phyloP scores from a whole-genome alignment of 495 filamentous ascomycete species.

The Neurospora hispaniola region DNA sequence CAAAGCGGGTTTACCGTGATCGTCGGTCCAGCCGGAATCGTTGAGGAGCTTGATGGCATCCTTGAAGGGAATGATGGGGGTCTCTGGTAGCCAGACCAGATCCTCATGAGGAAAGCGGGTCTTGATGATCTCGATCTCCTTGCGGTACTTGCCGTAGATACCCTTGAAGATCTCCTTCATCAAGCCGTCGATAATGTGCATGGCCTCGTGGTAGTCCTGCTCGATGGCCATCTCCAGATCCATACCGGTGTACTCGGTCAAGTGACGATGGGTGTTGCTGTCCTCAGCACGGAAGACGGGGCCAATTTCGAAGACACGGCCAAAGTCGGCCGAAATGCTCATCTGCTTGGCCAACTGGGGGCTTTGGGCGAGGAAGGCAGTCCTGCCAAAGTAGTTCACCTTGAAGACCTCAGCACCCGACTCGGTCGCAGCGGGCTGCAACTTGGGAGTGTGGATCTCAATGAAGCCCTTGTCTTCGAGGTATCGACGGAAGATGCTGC shows the following conservation, averaged over 20 bases:
- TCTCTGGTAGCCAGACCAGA: slow-evolving; percentile 66
- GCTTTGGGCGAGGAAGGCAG: slow-evolving; percentile 83
- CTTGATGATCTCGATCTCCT: slow-evolving; percentile 57
- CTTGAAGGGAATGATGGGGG: slow-evolving; percentile 68
- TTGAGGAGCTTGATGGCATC: slow-evolving; percentile 74
- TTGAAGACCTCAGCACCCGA: slow-evolving; percentile 92
- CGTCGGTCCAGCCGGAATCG: slow-evolving; percentile 67
- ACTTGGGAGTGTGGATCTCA: slow-evolving; percentile 88
- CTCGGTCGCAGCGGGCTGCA: slow-evolving; percentile 83
- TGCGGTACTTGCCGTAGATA: slow-evolving; percentile 56
- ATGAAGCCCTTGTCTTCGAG: slow-evolving; percentile 71
- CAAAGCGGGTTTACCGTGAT: slow-evolving; percentile 57
- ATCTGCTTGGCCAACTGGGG: slow-evolving; percentile 94
- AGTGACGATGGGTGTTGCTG: slow-evolving; percentile 89
- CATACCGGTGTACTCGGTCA: slow-evolving; percentile 92
- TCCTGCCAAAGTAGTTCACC: slow-evolving; percentile 84
- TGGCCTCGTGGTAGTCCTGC: slow-evolving; percentile 83
- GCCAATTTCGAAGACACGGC: slow-evolving; percentile 82
- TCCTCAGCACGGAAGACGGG: slow-evolving; percentile 97
- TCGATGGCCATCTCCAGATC: slow-evolving; percentile 92
- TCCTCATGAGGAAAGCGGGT: slow-evolving; percentile 49
- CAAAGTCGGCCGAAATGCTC: slow-evolving; percentile 85
- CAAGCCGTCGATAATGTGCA: slow-evolving; percentile 69
- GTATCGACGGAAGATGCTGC: slow-evolving; percentile 67
- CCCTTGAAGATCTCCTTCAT: slow-evolving; percentile 82